Conservation (phyloP, 1,139 yeast species). For the Magnusiomyces ingens region DNA sequence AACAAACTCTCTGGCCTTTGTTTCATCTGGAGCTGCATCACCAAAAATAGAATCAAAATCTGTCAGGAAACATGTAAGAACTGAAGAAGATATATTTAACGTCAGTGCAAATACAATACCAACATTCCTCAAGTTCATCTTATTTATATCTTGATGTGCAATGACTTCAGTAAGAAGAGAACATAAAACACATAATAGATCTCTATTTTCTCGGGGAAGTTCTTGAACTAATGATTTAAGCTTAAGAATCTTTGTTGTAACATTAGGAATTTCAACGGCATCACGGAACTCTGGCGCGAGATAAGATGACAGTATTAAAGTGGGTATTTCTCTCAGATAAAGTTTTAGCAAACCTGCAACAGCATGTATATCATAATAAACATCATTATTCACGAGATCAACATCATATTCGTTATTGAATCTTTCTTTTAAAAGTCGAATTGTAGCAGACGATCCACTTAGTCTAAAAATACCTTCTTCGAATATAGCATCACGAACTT, state of each 20-base stretch:
- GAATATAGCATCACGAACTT: conserved; percentile 60
- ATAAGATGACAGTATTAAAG: conserved; percentile 51
- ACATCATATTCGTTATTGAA: conserved; percentile 58
- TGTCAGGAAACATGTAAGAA: conserved; percentile 54
- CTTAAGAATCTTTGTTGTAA: conserved; percentile 28
- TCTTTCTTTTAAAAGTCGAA: conserved; percentile 61
- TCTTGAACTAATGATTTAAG: conserved; percentile 31
- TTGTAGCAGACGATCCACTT: conserved; percentile 81
- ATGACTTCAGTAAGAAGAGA: conserved; percentile 61
- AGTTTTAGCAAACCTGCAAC: conserved; percentile 72
- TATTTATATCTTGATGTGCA: conserved; percentile 56
- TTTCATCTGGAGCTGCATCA: conserved; percentile 26
- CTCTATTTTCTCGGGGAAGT: conserved; percentile 48
- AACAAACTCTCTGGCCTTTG: background rate
- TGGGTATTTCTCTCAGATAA: conserved; percentile 66
- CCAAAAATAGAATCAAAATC: conserved; percentile 63
- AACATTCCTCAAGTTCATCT: conserved; percentile 74
- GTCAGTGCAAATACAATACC: conserved; percentile 88
- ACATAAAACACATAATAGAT: conserved; percentile 59
- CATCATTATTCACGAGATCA: conserved; percentile 42
- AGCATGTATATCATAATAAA: conserved; percentile 58
- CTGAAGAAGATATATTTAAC: conserved; percentile 59
- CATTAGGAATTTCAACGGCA: conserved; percentile 33
- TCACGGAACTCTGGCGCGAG: conserved; percentile 38
- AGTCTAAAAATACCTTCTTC: conserved; percentile 90